Percentiles rank a stretch among this genome's conserved stretches.
These are phyloP conservation scores for Dactylorhiza incarnata DNA, from an alignment of 106 monocot species.

Conservation along the genomic window DNA sequence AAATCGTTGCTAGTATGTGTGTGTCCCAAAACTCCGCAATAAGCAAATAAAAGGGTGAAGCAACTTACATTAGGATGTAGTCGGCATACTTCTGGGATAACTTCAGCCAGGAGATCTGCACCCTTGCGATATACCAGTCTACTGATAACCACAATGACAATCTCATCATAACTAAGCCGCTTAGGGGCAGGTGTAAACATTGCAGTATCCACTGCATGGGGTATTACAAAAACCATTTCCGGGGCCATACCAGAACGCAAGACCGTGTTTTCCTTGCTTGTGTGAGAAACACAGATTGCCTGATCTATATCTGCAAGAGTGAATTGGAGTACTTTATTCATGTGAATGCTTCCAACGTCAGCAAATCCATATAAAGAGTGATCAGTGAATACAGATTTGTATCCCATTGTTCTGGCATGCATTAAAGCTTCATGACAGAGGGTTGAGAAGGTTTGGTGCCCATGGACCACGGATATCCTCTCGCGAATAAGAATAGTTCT, in stretches of 20 bases:
- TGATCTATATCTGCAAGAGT: constrained; percentile 87
- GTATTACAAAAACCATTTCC: constrained; percentile 82
- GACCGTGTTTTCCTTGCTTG: constrained; percentile 96
- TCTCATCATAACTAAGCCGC: constrained; percentile 60
- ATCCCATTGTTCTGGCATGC: constrained; percentile 95
- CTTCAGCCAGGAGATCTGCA: constrained; percentile 92
- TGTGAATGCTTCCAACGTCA: constrained; percentile 92
- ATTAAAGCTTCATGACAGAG: constrained; percentile 93
- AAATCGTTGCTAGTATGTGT: too few relatives aligned
- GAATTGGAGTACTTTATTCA: constrained; percentile 96
- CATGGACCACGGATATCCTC: constrained; percentile 86
- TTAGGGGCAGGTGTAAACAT: constrained; percentile 86
- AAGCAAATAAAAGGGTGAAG: neutral
- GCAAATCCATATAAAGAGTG: constrained; percentile 97
- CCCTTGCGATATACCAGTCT: constrained; percentile 93
- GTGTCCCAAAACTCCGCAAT: neutral
- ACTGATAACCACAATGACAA: constrained; percentile 87
- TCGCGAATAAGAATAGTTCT: constrained; percentile 82
- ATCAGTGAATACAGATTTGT: constrained; percentile 82
- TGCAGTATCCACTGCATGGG: constrained; percentile 93
- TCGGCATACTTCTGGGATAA: constrained; percentile 87
- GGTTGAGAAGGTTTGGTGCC: constrained; percentile 96
- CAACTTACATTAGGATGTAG: constrained; percentile 75
- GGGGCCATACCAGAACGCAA: constrained; percentile 79
- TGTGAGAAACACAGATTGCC: constrained; percentile 95